Percentiles rank a stretch among this genome's conserved stretches.
phyloP scores from a whole-genome alignment of 345 rosid species.

The Syzygium grande region DNA sequence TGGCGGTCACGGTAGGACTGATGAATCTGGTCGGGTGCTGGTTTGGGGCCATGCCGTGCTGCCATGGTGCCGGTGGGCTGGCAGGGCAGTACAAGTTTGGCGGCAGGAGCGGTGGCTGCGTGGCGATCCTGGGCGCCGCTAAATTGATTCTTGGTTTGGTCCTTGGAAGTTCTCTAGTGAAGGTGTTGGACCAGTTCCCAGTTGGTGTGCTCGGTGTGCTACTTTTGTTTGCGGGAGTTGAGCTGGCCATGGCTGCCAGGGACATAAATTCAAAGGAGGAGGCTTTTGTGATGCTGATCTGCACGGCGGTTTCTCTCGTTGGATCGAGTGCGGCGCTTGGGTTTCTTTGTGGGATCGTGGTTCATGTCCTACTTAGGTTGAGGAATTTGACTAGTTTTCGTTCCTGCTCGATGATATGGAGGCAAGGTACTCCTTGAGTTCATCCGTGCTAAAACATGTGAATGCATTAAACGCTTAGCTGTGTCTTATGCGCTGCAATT shows the following conservation, averaged over 20 bases:
- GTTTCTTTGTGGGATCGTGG: slow-evolving; percentile 49
- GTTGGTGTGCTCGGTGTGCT: slow-evolving; percentile 65
- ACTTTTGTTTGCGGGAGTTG: slow-evolving; percentile 66
- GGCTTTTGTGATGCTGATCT: slow-evolving; percentile 57
- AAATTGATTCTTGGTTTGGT: slow-evolving; percentile 57
- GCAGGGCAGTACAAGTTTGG: slow-evolving; percentile 93
- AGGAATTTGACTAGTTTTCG: slow-evolving; percentile 13
- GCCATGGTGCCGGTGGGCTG: slow-evolving; percentile 72
- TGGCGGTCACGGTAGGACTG: slow-evolving; percentile 56
- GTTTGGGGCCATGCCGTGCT: slow-evolving; percentile 86
- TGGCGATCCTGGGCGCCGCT: slow-evolving; percentile 53
- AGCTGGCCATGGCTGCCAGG: slow-evolving; percentile 66
- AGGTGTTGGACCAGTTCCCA: slow-evolving; percentile 57
- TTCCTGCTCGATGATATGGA: background rate
- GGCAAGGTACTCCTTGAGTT: background rate
- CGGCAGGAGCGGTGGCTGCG: slow-evolving; percentile 83
- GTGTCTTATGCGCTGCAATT: background rate
- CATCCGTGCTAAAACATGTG: background rate
- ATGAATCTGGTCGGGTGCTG: slow-evolving; percentile 83
- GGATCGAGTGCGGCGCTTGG: slow-evolving; percentile 68
- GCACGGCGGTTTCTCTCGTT: slow-evolving; percentile 52
- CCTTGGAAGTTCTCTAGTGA: slow-evolving; percentile 56
- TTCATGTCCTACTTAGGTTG: slow-evolving; percentile 38
- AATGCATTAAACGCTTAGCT: background rate
- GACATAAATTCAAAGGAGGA: slow-evolving; percentile 75